Evolutionary conservation across 2,329 filamentous ascomycete species (phyloP), one percentile per base, ranked within the genome.

Genomic region (Aspergillus novoparasiticus): DNA sequence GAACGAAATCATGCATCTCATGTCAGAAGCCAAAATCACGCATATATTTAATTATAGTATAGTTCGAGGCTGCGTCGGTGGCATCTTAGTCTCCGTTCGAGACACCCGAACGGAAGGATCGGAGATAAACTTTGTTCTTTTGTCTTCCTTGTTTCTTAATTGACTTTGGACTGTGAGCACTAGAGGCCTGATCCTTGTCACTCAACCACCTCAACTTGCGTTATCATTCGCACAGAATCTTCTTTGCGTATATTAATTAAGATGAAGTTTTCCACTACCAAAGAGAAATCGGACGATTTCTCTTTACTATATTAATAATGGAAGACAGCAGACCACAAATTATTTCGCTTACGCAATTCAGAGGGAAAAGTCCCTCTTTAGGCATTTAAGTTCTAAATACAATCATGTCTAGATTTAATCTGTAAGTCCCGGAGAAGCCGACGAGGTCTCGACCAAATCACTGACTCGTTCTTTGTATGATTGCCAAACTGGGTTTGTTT

Each of bases 171-270:
- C 36, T 39, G 12, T 4, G 16, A 39, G 14, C 12, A 23, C 32
- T 28, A 55, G 51, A 54, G 32, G n/a, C 32, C n/a, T 19, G 36
- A 55, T 55, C 51, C 51, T 21, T 55, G 51, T 39, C 51, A 39
- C 21, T 26, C 26, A 32, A 8, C 26, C 48, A 28, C 26, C 21
- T 28, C 19, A 16, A 23, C n/a, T 23, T 36, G 12, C 51, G 21
- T 21, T 36, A 12, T 32, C 21, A 53, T 53, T 34, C 30, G 30
- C 6, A 36, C 19, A 54, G 51, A 54, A 54, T 39, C 34, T 55
- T 55, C 30, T 26, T 11, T 36, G 16, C 10, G 19, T 21, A 51
- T 51, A 51, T 16, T 39, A 30, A 36, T 16, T 55, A n/a, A 21
- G 19, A n/a, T 54, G 51, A 21, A 30, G 8, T 14, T 5, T 54